Conservation (phyloP, 176 grass and related monocot species). For the Phyllostachys edulis region DNA sequence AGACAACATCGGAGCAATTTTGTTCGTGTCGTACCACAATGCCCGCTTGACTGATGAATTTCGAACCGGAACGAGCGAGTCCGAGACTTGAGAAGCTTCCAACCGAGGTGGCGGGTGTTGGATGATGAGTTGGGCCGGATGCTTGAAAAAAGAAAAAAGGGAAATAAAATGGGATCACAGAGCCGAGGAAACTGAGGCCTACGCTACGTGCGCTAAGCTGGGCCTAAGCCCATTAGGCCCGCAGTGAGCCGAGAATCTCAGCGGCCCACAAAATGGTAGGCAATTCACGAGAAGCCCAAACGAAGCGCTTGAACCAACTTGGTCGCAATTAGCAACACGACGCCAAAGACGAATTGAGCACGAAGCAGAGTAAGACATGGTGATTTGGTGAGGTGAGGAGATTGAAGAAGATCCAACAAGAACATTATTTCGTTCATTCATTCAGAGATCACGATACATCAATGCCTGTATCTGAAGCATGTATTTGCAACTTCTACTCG, state of each 20-base stretch:
- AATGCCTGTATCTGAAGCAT: conserved; percentile 18
- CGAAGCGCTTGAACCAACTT: neutral
- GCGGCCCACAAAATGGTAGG: neutral
- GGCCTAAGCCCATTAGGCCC: neutral
- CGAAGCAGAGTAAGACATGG: neutral
- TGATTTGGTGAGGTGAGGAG: neutral
- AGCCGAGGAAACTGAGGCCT: fast-evolving
- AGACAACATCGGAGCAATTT: neutral
- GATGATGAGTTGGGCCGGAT: neutral
- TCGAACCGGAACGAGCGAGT: neutral
- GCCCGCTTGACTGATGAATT: neutral
- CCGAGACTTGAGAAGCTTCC: neutral
- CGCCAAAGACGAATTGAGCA: too few species aligned
- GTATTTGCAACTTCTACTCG: conserved; percentile 36
- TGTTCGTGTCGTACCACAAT: neutral
- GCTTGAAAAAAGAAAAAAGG: neutral
- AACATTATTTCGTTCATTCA: neutral
- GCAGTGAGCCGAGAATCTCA: neutral
- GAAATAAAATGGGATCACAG: neutral
- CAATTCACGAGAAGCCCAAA: neutral
- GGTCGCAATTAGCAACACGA: too few species aligned
- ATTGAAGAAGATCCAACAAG: neutral
- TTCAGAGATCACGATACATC: conserved; percentile 21
- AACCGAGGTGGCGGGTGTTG: neutral
- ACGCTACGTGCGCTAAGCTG: neutral